These are phyloP conservation scores for Haplographium delicatum DNA, from an alignment of 495 filamentous ascomycete species.

Conservation along the genomic window DNA sequence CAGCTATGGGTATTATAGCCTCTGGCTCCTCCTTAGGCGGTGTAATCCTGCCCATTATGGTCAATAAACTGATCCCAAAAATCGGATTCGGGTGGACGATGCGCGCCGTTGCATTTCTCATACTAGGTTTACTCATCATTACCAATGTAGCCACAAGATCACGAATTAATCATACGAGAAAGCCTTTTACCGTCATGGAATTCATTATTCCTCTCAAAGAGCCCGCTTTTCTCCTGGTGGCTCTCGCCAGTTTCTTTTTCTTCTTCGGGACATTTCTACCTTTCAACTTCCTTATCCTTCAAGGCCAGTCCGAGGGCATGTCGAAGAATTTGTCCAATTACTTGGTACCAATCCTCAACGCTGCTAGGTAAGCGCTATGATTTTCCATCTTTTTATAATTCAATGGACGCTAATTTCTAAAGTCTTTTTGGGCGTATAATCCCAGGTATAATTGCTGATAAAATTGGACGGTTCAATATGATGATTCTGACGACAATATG, in stretches of 20 bases:
- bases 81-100: constrained; percentile 70
- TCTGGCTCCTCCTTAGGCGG: not conserved
- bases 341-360: constrained; percentile 65
- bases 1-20: not conserved
- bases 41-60: not conserved
- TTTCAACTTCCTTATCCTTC: constrained; percentile 59
- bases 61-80: constrained; percentile 43
- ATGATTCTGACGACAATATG: constrained; percentile 54
- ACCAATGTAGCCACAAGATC: constrained; percentile 57
- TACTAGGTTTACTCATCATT: constrained; percentile 54
- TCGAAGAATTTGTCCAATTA: constrained; percentile 48
- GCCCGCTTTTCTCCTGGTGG: constrained; percentile 42
- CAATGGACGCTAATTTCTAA: not conserved
- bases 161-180: constrained; percentile 49
- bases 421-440: constrained; percentile 63
- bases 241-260: constrained; percentile 51
- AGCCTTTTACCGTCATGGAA: constrained; percentile 42
- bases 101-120: constrained; percentile 60
- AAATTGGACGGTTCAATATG: constrained; percentile 65
- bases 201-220: constrained; percentile 55
- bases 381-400: not conserved
- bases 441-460: constrained; percentile 64
- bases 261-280: constrained; percentile 67
- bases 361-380: constrained; percentile 48
- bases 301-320: constrained; percentile 52